Evolutionary conservation across 2,329 filamentous ascomycete species (phyloP).

Genomic region (Alternaria viburni): DNA sequence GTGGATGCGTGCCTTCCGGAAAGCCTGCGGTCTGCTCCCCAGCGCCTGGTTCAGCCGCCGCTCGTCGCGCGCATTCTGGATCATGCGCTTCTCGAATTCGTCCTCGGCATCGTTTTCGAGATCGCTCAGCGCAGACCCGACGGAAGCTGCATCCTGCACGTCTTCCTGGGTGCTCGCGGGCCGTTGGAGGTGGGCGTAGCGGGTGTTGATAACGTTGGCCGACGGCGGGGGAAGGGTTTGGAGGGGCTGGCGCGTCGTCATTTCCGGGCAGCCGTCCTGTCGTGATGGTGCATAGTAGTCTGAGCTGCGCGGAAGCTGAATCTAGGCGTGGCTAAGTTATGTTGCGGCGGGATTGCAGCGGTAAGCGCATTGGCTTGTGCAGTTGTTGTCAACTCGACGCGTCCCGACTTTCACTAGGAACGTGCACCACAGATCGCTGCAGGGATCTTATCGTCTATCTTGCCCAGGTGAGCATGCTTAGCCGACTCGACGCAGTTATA

Average conservation of each 20-base stretch:
- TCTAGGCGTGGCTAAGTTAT: conserved; percentile 3
- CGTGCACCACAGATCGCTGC: conserved; percentile 26
- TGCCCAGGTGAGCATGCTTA: background rate
- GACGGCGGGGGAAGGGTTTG: conserved; percentile 41
- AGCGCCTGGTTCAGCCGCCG: conserved; percentile 48
- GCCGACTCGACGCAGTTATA: background rate
- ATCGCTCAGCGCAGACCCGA: conserved; percentile 44
- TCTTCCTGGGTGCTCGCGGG: conserved; percentile 22
- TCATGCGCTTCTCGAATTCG: conserved; percentile 54
- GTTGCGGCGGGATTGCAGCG: conserved; percentile 1
- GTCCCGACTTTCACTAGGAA: conserved; percentile 28
- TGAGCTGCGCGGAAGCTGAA: background rate
- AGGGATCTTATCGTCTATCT: conserved; percentile 12
- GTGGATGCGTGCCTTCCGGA: conserved; percentile 52
- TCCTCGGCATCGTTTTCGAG: conserved; percentile 52
- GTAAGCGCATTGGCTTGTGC: conserved; percentile 14
- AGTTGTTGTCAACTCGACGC: conserved; percentile 30
- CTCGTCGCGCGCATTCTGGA: conserved; percentile 54
- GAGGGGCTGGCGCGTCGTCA: conserved; percentile 45
- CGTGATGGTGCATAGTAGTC: conserved; percentile 23
- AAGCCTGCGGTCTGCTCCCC: conserved; percentile 43
- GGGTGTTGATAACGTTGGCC: conserved; percentile 31
- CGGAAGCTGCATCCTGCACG: conserved; percentile 27
- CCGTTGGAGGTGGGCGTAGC: conserved; percentile 27
- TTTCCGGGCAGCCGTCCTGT: conserved; percentile 19